Evolutionary conservation across 306 rosid genomes (phyloP), one percentile per base, ranked within the genome.

Genomic region (Trifolium dubium): DNA sequence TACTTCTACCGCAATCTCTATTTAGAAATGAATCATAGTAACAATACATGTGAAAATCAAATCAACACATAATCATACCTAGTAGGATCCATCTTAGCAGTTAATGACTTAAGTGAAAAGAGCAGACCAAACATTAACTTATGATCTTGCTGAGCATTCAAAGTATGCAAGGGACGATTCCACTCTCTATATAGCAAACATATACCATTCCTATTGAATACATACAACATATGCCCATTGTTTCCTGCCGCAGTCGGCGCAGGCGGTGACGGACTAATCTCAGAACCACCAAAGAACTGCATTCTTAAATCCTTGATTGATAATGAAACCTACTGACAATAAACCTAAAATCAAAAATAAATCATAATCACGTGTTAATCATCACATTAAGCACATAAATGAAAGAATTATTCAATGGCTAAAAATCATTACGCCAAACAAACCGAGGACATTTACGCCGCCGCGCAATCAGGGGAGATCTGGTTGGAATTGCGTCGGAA

Each of bases 251-350:
- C 92, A 46, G 98, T 85, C 0, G 91, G 88, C 6, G 77, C 87
- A 58, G 99, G 93, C 10, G 97, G 99, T 44, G 92, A 95, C n/a
- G 99, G 99, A 74, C 97, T 95, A 60, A 95, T 92, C 82, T 94
- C 99, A 17, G 96, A 86, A 2, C 93, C 96, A 51, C 97, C 93
- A 72, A 94, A 94, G 88, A 94, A 94, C 83, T 94, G 99, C 99
- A 94, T 94, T 29, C 71, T 56, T n/a, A 23, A 49, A 49, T 49
- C 55, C 9, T 85, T 69, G 46, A 53, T 73, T 18, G 13, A 18
- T 18, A n/a, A n/a, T n/a, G n/a, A n/a, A n/a, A 18, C 54, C 17
- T 5, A 47, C 18, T 14, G 2, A 15, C 9, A 50, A 8, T 53
- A 53, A 53, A 51, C 29, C 29, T 8, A 7, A 7, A 46, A 47